phyloP scores from a whole-genome alignment of 2,329 filamentous ascomycete genomes.

The Penicillium decumbens region DNA sequence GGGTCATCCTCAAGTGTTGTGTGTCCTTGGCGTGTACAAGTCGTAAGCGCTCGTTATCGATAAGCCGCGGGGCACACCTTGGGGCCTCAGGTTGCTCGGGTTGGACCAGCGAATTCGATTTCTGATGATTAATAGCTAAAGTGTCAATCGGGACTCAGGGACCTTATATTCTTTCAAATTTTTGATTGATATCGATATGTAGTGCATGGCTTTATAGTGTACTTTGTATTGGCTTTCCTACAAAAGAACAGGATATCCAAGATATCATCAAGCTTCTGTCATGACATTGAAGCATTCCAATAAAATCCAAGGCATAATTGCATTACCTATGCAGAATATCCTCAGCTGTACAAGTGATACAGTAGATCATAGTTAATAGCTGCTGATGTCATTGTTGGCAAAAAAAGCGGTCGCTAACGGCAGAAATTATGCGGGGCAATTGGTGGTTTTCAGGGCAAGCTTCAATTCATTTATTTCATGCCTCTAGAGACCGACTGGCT shows the following conservation, averaged over 20 bases:
- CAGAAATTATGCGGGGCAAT: background rate
- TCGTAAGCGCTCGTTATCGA: background rate
- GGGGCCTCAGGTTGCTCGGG: background rate
- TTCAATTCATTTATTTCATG: background rate
- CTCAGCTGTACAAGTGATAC: background rate
- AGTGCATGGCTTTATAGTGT: background rate
- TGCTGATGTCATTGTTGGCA: background rate
- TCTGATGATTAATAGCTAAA: too few species aligned
- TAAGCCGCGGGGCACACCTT: constrained; percentile 3
- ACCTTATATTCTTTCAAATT: background rate
- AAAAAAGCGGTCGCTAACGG: background rate
- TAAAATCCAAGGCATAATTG: background rate
- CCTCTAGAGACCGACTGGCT: background rate
- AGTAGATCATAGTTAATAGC: background rate
- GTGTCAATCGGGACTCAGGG: background rate
- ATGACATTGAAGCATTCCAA: background rate
- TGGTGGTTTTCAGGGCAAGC: background rate
- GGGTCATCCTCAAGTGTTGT: background rate
- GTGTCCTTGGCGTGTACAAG: background rate
- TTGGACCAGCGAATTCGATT: background rate
- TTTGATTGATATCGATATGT: background rate
- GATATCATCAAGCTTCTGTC: background rate
- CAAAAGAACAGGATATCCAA: too few species aligned
- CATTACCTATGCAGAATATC: background rate
- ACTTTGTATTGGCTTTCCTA: background rate